Evolutionary conservation across 768 basidiomycete species (phyloP), one percentile per base, ranked within the genome.

Genomic region (Cyclocybe cylindracea): DNA sequence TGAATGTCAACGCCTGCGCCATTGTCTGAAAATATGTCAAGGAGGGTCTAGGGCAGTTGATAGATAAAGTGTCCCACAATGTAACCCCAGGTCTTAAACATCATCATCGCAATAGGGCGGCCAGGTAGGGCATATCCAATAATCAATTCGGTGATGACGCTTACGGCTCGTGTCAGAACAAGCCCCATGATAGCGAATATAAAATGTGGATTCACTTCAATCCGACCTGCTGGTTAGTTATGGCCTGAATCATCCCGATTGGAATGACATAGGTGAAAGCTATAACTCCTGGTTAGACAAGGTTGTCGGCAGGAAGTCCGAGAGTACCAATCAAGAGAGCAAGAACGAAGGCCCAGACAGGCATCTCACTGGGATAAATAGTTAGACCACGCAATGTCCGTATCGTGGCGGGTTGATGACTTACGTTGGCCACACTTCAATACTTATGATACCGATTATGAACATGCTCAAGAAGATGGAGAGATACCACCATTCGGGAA

Each of bases 401-500:
- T 1, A 14, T 18, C 74, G 73, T 75, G 76, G 80, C 78, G 16
- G 16, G 16, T 16, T 76, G 77, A 16, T 1, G 11, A 44, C 62
- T 47, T 38, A 66, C 66, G 61, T 72, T 64, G 35, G 84, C 87
- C 86, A 89, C 29, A 82, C 69, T 63, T 84, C 82, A 51, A 90
- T 86, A 39, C 77, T 74, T 43, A 90, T 66, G 33, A 89, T 72
- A 29, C 86, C 86, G 39, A 87, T 72, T 3, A 71, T 72, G 60
- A 88, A 88, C 80, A 86, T 86, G 52, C 68, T 57, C 47, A 80
- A 68, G 67, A 90, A 87, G 39, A 92, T 74, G 51, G 73, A 60
- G 13, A 75, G 59, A 61, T 91, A 92, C 90, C 90, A 93, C 89
- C 87, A 91, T 57, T 91, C 82, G 1, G 90, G 90, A 31, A 91